Base-by-base conservation (phyloP, 2,329 filamentous ascomycete genomes). In the Tolypocladium ophioglossoides region DNA sequence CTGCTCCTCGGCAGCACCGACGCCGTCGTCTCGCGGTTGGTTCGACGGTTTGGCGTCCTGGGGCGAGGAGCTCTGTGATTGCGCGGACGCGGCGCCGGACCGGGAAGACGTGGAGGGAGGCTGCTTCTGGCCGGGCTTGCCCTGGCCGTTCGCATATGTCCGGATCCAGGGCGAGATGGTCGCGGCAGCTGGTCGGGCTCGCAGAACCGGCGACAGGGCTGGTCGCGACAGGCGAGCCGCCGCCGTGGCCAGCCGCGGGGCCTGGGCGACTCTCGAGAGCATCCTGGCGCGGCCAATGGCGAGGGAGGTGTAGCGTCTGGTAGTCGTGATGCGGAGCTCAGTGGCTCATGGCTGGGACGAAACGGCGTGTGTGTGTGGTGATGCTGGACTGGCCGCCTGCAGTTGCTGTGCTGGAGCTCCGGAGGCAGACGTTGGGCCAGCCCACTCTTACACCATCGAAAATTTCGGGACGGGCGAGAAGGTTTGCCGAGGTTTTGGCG, bases 191-290 rank as follows among this genome's bases (percentile, higher is more conserved):
- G 63, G 61, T 53, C 60, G 64, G 39, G 57, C 56, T 58, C 64
- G 63, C 22, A 67, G 52, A 37, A 58, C 37, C 14, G 63, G 61
- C 34, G 62, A 54, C 52, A 61, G 58, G 52, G 61, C 60, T 32
- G 63, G 62, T 51, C 59, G 61, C 50, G 66, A 59, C 47, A 65
- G 56, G 49, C 63, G 65, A 53, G 64, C 61, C 50, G 64, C 61
- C 56, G 61, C 59, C 62, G 64, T 61, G 61, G 64, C 68, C 61
- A 70, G 61, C 59, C 66, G 61, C 55, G 67, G 63, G 55, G 65
- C 64, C 57, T 63, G 63, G 59, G 64, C 66, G 59, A 67, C 59
- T 65, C 64, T 59, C 32, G 66, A 68, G 64, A 75, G 57, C 59
- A 80, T 80, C 68, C 64, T 59, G 63, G 63, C 53, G 20, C 44